Evolutionary conservation across 805 yeast genomes (phyloP), one percentile per base, ranked within the genome.

Genomic region (Hanseniaspora clermontiae): DNA sequence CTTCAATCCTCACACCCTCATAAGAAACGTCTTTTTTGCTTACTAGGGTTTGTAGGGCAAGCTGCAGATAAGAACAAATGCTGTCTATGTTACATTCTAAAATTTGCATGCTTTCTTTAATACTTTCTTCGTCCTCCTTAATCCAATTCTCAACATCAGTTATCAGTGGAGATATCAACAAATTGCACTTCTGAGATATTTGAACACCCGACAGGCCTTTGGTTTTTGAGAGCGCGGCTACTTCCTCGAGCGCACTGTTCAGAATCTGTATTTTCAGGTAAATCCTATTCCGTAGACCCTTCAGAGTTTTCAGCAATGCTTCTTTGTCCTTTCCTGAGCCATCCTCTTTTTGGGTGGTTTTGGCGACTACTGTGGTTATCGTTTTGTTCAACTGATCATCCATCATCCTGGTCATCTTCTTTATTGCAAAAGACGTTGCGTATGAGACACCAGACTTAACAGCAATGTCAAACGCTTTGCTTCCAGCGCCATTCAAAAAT

Each of bases 381-480:
- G 58, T 50, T 39, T 56, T 46, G 51, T 56, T 56, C n/a, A 56
- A 10, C 17, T 56, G 55, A 8, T 56, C 58, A 56, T 56, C 58
- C 45, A 84, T 69, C 58, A 83, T 74, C 51, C 67, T 75, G 10
- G 79, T 66, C n/a, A 84, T 77, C 0, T 84, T 79, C 58, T 78
- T 80, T 43, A 84, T 74, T 24, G 90, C 89, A 68, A 79, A 85
- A 0, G 84, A 79, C 0, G 89, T 80, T 0, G 90, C 93, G 20
- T 85, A 61, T 1, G 88, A 80, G 36, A 85, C 77, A 0, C 93
- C 88, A 1, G 90, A 84, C 57, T 84, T 73, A 31, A 85, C 79
- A 10, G 90, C 95, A 68, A 85, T 82, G 2, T 87, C 77, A n/a
- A 85, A 85, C 1, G 87, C 86, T 61, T 84, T 89, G 51, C 79